Base-by-base conservation (phyloP, 129 eudicot species). In the Helianthus tuberosus region DNA sequence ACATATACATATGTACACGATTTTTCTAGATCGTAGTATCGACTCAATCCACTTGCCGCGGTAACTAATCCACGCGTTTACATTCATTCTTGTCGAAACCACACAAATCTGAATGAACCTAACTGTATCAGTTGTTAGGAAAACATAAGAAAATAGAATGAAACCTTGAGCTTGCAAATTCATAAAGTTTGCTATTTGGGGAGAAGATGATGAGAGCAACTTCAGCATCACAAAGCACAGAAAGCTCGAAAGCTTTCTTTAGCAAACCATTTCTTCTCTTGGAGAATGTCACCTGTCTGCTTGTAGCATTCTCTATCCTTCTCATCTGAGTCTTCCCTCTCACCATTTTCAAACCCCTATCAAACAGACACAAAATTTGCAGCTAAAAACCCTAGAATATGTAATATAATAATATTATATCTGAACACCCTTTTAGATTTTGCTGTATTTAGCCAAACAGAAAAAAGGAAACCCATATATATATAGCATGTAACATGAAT, bases 271-370 rank as follows among this genome's bases (percentile, higher is more conserved):
- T 89, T 82, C 96, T 71, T 23, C 96, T 77, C 84, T 89, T 89
- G 16, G 96, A 86, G 75, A 90, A 90, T 71, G 96, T 90, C 69
- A 90, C 96, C 71, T 90, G 96, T 73, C 96, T 83, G 73, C 96
- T 90, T 55, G 96, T 85, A 51, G 90, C 92, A 82, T 90, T 87
- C 55, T 90, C 96, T 63, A 90, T 90, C 83, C 96, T 90, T 85
- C 90, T 84, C 96, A 89, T 84, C 82, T 89, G 96, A 47, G 92
- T 89, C 81, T 86, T 89, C 57, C 96, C 96, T 78, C 96, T 87
- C 83, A 89, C 96, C 96, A 89, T 89, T 72, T 81, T 78, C 47
- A 43, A 43, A 6, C 47, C 47, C 47, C 47, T 43, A 43, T 3
- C 11, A 43, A 8, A 43, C 1, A 43, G 11, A 43, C 47, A 43